Base-by-base conservation (phyloP, 73 alveolate genomes). In the Paramecium octaurelia region DNA sequence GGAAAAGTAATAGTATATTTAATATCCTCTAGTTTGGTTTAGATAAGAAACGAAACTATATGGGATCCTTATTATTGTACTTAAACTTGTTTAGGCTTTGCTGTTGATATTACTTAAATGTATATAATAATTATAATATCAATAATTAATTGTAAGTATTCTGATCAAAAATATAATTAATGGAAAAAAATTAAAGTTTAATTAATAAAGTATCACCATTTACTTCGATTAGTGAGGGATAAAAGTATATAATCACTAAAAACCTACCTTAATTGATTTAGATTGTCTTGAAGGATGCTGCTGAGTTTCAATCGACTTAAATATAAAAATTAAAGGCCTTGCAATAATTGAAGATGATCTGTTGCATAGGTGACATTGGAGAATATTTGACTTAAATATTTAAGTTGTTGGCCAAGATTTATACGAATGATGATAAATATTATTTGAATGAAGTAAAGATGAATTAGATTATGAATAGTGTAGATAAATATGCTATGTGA, bases 361-460 rank as follows among this genome's bases (percentile, higher is more conserved):
- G 68, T 70, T 77, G 71, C 27, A 70, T 89, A 34, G 94, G 73
- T 3, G 94, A 89, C 24, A 68, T 89, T 43, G 44, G 75, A 42
- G 89, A 88, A 44, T 60, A 88, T 88, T 64, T 88, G 5, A 88
- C 71, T 21, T 24, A 69, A 38, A 70, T 88, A 16, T 69, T 88
- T 60, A 88, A 88, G 43, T 20, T 24, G 29, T 43, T 88, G n/a
- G 85, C 73, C n/a, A 88, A 88, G 27, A 31, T 69, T 14, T 69
- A 68, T 2, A 54, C 24, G 11, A 40, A 18, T 88, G 94, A 88
- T 31, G 94, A 88, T 70, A 88, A 29, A 24, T n/a, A n/a, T 20
- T 44, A 69, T 27, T 20, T n/a, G 42, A 21, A 88, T 5, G 75
- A 50, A 70, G 75, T 40, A 27, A 69, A 50, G 23, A 5, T 50